Evolutionary conservation across 164 flowering plant genomes (phyloP).

Genomic region (Protea cynaroides): DNA sequence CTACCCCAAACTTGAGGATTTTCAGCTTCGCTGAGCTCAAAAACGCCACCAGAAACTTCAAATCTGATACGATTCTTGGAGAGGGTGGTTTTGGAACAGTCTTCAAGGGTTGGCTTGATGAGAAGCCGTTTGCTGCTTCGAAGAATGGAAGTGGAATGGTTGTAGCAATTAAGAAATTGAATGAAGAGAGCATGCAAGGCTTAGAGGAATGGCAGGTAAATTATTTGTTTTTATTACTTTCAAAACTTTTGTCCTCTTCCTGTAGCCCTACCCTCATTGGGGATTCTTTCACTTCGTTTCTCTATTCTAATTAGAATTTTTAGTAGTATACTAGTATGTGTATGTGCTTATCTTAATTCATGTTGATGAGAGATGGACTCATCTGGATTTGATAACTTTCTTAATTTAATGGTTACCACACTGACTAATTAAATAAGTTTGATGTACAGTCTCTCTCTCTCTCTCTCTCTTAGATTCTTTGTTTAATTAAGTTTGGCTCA

Average conservation of each 20-base stretch:
- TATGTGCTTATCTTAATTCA: too few species aligned
- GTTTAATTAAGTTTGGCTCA: too few species aligned
- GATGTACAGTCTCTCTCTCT: too few species aligned
- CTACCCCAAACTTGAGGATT: conserved; percentile 39
- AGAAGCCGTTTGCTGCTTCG: conserved; percentile 39
- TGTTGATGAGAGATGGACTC: too few species aligned
- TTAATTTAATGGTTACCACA: too few species aligned
- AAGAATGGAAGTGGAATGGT: conserved; percentile 41
- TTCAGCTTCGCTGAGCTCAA: conserved; percentile 55
- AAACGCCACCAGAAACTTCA: conserved; percentile 51
- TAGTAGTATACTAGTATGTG: too few species aligned
- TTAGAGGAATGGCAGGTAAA: conserved; percentile 68
- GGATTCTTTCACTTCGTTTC: too few species aligned
- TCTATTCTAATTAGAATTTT: too few species aligned
- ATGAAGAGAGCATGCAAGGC: conserved; percentile 60
- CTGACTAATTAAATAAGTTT: too few species aligned
- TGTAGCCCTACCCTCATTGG: not conserved
- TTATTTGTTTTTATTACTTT: not conserved
- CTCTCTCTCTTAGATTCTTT: too few species aligned
- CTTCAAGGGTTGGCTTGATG: conserved; percentile 65
- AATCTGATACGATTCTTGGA: conserved; percentile 46
- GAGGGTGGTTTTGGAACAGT: conserved; percentile 81
- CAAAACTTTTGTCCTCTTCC: not conserved
- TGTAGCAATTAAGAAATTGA: conserved; percentile 70
- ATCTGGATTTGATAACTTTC: too few species aligned